Evolutionary conservation across 192 early-diverging fungal species (phyloP).

Genomic region (Tieghemiomyces parasiticus): DNA sequence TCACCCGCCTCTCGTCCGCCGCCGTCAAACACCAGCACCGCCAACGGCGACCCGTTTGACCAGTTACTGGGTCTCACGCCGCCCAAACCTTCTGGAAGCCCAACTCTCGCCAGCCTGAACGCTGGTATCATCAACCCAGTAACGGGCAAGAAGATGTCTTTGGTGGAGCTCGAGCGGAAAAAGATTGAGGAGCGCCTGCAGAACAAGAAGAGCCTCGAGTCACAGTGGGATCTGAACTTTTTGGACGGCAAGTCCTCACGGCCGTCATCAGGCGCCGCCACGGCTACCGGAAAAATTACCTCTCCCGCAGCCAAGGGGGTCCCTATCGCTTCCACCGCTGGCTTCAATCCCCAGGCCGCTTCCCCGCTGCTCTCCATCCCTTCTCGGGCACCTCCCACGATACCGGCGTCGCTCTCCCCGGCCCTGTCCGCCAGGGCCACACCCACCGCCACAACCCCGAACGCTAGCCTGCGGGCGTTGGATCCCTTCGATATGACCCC

Average conservation of each 20-base stretch:
- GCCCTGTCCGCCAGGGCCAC: background rate
- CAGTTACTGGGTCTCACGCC: background rate
- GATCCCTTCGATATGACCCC: no score
- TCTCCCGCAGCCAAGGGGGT: background rate
- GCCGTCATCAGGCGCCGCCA: background rate
- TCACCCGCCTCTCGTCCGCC: background rate
- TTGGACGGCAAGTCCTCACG: background rate
- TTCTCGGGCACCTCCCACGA: background rate
- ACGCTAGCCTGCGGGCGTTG: background rate
- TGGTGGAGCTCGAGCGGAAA: background rate
- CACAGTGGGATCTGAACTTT: slow-evolving; percentile 9
- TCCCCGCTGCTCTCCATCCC: no score
- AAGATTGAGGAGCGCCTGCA: background rate
- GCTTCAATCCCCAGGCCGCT: background rate
- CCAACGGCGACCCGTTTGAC: slow-evolving; percentile 5
- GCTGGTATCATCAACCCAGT: background rate
- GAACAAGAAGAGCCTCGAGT: background rate
- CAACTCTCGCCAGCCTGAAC: background rate
- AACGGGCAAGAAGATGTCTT: background rate
- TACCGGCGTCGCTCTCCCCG: background rate
- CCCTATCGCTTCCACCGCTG: no score
- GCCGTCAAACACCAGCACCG: background rate
- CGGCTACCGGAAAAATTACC: background rate
- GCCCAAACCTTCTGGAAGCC: background rate
- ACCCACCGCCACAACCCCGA: no score